phyloP scores from a whole-genome alignment of 169 alveolate species.

The Plasmodium fragile region DNA sequence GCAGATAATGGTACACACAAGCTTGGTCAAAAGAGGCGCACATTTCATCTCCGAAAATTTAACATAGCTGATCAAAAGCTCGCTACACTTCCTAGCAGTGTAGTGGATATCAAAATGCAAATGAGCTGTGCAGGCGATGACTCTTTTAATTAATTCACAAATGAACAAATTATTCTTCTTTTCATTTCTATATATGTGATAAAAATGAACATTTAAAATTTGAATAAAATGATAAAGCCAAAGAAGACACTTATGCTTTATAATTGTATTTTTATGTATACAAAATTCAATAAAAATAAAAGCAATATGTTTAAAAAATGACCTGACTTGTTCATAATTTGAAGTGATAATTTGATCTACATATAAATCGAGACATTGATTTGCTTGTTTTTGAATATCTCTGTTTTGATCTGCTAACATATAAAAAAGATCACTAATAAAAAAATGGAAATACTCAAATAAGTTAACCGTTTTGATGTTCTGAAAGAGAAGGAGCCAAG shows the following conservation, averaged over 20 bases:
- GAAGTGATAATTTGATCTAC: constrained; percentile 56
- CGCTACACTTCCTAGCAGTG: constrained; percentile 70
- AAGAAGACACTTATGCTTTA: constrained; percentile 63
- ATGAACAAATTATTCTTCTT: constrained; percentile 43
- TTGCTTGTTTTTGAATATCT: constrained; percentile 72
- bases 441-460: constrained; percentile 71
- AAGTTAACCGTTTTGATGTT: constrained; percentile 49
- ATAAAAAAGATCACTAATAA: constrained; percentile 45
- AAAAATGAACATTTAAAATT: constrained; percentile 73
- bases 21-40: constrained; percentile 19
- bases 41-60: constrained; percentile 33
- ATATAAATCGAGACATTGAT: constrained; percentile 70
- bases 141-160: constrained; percentile 27
- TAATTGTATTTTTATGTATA: constrained; percentile 33
- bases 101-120: constrained; percentile 64
- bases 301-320: constrained; percentile 59
- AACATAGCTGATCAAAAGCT: constrained; percentile 35
- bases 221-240: constrained; percentile 73
- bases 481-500: constrained; percentile 70
- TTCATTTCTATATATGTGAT: constrained; percentile 24
- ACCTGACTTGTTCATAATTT: constrained; percentile 70
- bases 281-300: constrained; percentile 42
- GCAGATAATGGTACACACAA: constrained; percentile 36
- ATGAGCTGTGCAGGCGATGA: constrained; percentile 50
- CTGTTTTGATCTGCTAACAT: constrained; percentile 73